A percentile compares a stretch with the other conserved stretches of the same genome.
phyloP scores from a whole-genome alignment of 2,329 filamentous ascomycete genomes.

The Canariomyces notabilis region DNA sequence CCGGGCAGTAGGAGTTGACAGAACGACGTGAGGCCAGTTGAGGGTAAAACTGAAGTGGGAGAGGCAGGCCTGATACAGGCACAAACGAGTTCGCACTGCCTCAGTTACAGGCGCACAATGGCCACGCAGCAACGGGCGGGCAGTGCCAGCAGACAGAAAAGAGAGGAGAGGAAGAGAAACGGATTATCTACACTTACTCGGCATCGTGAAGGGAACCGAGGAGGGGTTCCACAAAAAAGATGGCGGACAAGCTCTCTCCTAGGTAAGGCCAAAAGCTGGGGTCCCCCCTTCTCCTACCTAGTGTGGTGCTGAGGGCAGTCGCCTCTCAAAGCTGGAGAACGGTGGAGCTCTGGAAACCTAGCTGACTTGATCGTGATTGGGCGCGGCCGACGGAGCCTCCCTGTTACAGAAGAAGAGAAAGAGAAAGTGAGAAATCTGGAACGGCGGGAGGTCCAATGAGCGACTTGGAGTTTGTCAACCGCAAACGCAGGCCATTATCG shows the following conservation, averaged over 20 bases:
- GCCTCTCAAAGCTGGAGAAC: background rate
- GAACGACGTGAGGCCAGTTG: background rate
- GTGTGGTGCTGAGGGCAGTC: slow-evolving; percentile 2
- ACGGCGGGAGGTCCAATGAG: slow-evolving; percentile 23
- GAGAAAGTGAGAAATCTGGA: slow-evolving; percentile 13
- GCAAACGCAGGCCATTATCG: slow-evolving; percentile 26
- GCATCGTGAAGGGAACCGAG: slow-evolving; percentile 20
- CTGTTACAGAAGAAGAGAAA: slow-evolving; percentile 4
- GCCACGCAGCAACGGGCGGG: background rate
- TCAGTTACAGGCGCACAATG: slow-evolving; percentile 2
- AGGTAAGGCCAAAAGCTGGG: slow-evolving; percentile 11
- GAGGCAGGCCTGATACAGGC: background rate
- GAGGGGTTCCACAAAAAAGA: slow-evolving; percentile 20
- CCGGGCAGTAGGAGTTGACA: background rate
- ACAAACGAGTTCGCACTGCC: slow-evolving; percentile 3
- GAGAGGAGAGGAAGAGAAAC: slow-evolving; percentile 3
- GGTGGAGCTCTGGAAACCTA: slow-evolving; percentile 15
- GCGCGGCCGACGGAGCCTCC: background rate
- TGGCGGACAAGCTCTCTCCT: slow-evolving; percentile 12
- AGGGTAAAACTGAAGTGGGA: background rate
- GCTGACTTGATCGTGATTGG: background rate
- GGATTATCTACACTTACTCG: slow-evolving; percentile 21
- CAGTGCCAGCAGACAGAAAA: slow-evolving; percentile 9
- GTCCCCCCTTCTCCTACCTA: slow-evolving; percentile 13
- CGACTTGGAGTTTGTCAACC: slow-evolving; percentile 29